Evolutionary conservation across 2,329 filamentous ascomycete genomes (phyloP), one percentile per base, ranked within the genome.

Genomic region (Exophiala oligosperma): DNA sequence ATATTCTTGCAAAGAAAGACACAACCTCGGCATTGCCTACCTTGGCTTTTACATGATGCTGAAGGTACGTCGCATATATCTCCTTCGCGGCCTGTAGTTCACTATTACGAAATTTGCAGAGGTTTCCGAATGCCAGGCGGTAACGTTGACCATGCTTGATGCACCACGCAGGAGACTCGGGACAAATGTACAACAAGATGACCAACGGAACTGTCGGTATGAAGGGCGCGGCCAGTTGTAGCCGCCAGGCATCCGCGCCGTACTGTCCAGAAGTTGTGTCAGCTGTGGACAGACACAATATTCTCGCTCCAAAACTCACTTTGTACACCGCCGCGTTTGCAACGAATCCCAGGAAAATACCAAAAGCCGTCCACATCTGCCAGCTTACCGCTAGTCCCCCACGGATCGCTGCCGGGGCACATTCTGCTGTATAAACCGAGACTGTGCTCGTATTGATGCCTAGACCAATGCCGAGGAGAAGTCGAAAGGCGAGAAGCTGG

Each of bases 311-410:
- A 12, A n/a, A n/a, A 62, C 63, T 43, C 55, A 79, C 78, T 49
- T 85, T 76, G 48, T 83, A 84, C 47, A 88, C 82, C 2, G 80
- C 83, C 29, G 89, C 76, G 66, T 89, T 89, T 56, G 85, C 84
- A 56, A 79, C 81, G 56, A 82, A 86, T 7, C 87, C 88, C 17
- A 89, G 73, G 70, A 89, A 86, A 64, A 89, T 88, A 28, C 84
- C 84, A 75, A 76, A 77, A 1, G 73, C 74, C 0, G 76, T 78
- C 3, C 74, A 80, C 74, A 79, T 77, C 65, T 81, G 79, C 79
- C 79, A 81, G 72, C 77, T 78, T 74, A 81, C 80, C 3, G 79
- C 78, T 4, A 81, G 62, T 0, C 77, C 78, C 23, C 79, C 79
- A 55, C 79, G 74, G 37, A 81, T 80, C 1, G 71, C 74, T 9